Conservation (phyloP, 768 basidiomycete genomes). For the Kwoniella europaea region DNA sequence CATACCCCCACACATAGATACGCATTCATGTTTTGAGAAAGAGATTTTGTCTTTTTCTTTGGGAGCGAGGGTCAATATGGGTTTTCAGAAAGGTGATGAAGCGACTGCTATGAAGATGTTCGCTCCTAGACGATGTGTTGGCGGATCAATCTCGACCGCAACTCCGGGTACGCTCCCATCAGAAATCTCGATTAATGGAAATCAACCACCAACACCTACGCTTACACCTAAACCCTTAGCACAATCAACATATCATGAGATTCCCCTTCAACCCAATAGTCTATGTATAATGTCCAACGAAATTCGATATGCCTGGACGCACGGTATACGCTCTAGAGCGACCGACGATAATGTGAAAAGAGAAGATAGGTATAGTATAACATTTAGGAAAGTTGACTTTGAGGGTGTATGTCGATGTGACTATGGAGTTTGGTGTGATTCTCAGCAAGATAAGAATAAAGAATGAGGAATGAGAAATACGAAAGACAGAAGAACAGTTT, state of each 20-base stretch:
- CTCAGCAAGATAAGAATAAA: neutral
- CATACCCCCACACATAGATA: constrained; percentile 12
- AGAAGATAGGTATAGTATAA: constrained; percentile 13
- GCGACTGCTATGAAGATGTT: constrained; percentile 2
- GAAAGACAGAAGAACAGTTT: neutral
- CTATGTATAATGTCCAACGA: constrained; percentile 15
- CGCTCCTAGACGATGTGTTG: constrained; percentile 2
- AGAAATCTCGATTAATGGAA: neutral
- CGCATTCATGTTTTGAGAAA: constrained; percentile 1
- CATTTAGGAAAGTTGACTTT: constrained; percentile 11
- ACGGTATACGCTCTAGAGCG: constrained; percentile 2
- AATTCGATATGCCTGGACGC: constrained; percentile 9
- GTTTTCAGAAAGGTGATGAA: neutral
- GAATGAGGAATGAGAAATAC: neutral
- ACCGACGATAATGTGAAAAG: neutral
- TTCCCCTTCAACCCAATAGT: constrained; percentile 3
- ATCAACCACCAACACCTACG: neutral
- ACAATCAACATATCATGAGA: neutral
- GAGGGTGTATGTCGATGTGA: neutral
- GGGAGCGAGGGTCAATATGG: neutral
- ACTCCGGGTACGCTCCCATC: neutral
- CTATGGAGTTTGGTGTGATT: constrained; percentile 12
- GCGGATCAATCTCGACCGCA: neutral
- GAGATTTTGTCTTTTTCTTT: neutral
- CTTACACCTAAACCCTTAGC: neutral